Evolutionary conservation across 306 rosid species (phyloP).

Genomic region (Delonix regia): DNA sequence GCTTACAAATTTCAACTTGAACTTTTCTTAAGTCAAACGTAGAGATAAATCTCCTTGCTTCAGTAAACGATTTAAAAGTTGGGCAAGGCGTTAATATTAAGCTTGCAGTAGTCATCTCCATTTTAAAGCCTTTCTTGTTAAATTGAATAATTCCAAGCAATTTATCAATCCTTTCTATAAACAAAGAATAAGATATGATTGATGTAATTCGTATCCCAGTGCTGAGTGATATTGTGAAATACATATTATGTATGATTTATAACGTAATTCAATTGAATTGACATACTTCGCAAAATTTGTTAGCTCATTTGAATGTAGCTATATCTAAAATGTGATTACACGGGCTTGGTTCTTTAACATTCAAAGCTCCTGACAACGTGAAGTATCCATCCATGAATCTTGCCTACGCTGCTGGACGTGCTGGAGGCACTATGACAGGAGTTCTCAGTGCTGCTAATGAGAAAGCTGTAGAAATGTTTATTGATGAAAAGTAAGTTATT

Average conservation of each 20-base stretch:
- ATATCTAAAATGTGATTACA: constrained; percentile 37
- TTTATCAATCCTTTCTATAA: background rate
- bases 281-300: background rate
- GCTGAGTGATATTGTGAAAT: constrained; percentile 1
- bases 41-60: constrained; percentile 15
- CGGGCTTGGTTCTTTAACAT: constrained; percentile 97
- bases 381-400: constrained; percentile 98
- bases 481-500: constrained; percentile 76
- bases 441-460: constrained; percentile 99
- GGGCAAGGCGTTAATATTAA: background rate
- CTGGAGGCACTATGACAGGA: constrained; percentile 99
- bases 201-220: constrained; percentile 1
- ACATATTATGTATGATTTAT: background rate
- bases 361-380: constrained; percentile 85
- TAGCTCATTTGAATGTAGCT: constrained; percentile 23
- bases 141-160: constrained; percentile 3
- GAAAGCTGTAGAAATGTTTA: constrained; percentile 97
- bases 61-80: background rate
- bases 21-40: constrained; percentile 11
- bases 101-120: background rate
- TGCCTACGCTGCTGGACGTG: constrained; percentile 95
- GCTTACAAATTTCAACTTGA: constrained; percentile 29
- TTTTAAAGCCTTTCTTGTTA: constrained; percentile 11
- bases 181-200: constrained; percentile 2
- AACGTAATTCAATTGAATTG: background rate